Evolutionary conservation across 768 basidiomycete genomes (phyloP).

Genomic region (Rhodotorula paludigena): DNA sequence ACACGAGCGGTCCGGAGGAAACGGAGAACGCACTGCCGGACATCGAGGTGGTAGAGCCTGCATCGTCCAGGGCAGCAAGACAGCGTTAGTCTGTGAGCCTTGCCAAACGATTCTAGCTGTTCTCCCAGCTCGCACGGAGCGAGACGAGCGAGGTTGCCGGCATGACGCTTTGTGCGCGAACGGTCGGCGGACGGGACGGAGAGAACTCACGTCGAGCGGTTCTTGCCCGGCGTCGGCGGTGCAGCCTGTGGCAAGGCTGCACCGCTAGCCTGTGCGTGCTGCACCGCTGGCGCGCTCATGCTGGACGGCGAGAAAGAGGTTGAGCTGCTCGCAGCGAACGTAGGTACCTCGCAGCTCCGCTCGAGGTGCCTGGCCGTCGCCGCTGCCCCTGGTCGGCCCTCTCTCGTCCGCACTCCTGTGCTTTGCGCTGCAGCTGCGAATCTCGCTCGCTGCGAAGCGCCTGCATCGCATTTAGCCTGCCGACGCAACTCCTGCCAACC

Average conservation of each 20-base stretch:
- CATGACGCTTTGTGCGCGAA: not conserved
- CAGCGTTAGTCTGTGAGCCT: too few relatives aligned
- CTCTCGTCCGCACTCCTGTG: too few relatives aligned
- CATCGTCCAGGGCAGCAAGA: not conserved
- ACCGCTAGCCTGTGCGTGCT: too few relatives aligned
- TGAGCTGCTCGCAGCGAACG: not conserved
- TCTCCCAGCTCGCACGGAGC: not conserved
- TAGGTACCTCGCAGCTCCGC: not conserved
- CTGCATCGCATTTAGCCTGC: too few relatives aligned
- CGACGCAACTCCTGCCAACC: too few relatives aligned
- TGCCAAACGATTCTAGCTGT: too few relatives aligned
- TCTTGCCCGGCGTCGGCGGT: not conserved
- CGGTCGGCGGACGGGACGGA: not conserved
- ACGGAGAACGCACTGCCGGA: not conserved
- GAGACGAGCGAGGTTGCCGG: not conserved
- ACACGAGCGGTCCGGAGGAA: too few relatives aligned
- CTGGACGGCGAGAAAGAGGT: not conserved
- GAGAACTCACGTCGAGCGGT: not conserved
- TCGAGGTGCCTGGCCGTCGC: too few relatives aligned
- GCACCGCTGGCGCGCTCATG: not conserved
- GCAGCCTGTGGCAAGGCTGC: too few relatives aligned
- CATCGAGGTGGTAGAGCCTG: constrained; percentile 10
- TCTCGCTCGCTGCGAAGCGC: too few relatives aligned
- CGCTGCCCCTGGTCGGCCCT: too few relatives aligned
- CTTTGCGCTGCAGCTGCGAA: too few relatives aligned